A percentile compares a stretch with the other conserved stretches of the same genome.
These are phyloP conservation scores for Durio zibethinus DNA, from an alignment of 345 rosid genomes.

Conservation along the genomic window DNA sequence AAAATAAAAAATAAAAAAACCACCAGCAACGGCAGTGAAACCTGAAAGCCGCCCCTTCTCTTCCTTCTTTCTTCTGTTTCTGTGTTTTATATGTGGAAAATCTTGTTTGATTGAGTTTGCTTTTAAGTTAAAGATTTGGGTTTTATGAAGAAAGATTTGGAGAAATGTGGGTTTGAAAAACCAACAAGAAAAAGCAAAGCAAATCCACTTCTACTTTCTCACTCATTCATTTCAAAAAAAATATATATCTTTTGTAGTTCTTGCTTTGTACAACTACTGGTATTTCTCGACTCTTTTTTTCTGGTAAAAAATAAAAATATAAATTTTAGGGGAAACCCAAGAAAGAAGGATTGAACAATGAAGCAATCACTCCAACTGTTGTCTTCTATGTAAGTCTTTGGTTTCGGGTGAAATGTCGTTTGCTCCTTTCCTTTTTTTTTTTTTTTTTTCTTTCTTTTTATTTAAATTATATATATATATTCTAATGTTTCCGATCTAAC, in stretches of 20 bases:
- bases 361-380: conserved; percentile 10
- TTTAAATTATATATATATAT: neutral
- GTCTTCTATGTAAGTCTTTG: neutral
- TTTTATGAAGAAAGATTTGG: neutral
- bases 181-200: neutral
- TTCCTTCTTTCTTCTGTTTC: neutral
- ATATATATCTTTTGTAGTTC: neutral
- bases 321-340: neutral
- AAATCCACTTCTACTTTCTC: neutral
- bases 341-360: conserved; percentile 1
- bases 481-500: conserved; percentile 16
- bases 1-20: no score
- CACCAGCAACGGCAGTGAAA: conserved; percentile 5
- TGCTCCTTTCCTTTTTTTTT: neutral
- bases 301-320: neutral
- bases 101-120: neutral
- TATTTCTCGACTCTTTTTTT: neutral
- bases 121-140: neutral
- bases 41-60: conserved; percentile 14
- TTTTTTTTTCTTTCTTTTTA: neutral
- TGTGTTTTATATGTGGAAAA: neutral
- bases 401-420: conserved; percentile 17
- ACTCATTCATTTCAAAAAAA: neutral
- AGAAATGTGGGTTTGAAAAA: conserved; percentile 9
- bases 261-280: neutral